A percentile compares a stretch with the other conserved stretches of the same genome.
phyloP scores from a whole-genome alignment of 1,284 basidiomycete genomes.

The Moesziomyces globuligerus region DNA sequence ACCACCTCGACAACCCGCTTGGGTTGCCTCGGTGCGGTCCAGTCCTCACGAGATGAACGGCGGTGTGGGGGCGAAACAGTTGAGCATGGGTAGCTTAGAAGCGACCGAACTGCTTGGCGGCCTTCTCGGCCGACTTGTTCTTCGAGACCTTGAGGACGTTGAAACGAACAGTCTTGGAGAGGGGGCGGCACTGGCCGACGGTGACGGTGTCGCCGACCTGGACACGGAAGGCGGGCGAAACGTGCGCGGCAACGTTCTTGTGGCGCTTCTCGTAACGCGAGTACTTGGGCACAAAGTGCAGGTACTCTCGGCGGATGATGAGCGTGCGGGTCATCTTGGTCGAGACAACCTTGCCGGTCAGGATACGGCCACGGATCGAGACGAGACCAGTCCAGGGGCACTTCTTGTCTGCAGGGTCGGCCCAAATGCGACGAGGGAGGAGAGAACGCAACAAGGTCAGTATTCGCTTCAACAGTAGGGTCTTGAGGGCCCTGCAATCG shows the following conservation, averaged over 20 bases:
- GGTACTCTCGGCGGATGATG: slow-evolving; percentile 96
- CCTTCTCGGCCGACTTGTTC: slow-evolving; percentile 66
- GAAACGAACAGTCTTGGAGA: slow-evolving; percentile 99
- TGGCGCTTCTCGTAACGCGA: slow-evolving; percentile 74
- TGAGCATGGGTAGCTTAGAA: slow-evolving; percentile 74
- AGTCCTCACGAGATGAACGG: neutral
- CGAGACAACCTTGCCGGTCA: slow-evolving; percentile 95
- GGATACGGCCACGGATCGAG: slow-evolving; percentile 98
- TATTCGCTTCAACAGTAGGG: neutral
- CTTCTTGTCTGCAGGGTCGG: slow-evolving; percentile 84
- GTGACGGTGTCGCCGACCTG: slow-evolving; percentile 86
- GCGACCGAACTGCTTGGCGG: slow-evolving; percentile 88
- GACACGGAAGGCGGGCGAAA: slow-evolving; percentile 95
- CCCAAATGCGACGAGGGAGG: slow-evolving; percentile 11
- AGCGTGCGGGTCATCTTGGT: slow-evolving; percentile 99
- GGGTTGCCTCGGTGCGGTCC: neutral
- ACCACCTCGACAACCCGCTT: neutral
- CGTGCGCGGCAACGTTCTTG: slow-evolving; percentile 97
- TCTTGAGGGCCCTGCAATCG: no score
- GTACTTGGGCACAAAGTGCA: slow-evolving; percentile 98
- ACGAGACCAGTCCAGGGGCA: slow-evolving; percentile 84
- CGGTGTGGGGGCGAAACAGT: no score
- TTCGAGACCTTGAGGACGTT: slow-evolving; percentile 88
- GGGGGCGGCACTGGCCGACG: slow-evolving; percentile 97
- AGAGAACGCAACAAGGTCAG: slow-evolving; percentile 12